Percentiles rank a stretch among this genome's conserved stretches.
phyloP scores from a whole-genome alignment of 192 early-diverging fungal species.

The Coemansia sp. region DNA sequence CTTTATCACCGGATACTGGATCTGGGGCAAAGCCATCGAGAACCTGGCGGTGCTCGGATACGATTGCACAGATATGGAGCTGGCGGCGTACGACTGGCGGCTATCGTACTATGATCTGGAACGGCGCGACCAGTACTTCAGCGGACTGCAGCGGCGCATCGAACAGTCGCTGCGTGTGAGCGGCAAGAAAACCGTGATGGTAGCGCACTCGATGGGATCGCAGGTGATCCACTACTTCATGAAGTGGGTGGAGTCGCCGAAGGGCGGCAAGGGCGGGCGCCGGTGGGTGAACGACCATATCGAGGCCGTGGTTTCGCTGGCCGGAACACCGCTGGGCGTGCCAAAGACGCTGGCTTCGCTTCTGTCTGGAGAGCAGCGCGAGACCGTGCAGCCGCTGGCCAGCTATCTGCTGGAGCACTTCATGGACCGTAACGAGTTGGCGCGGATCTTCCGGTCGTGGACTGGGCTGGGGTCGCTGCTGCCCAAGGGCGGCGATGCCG shows the following conservation, averaged over 20 bases:
- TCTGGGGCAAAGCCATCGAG: conserved; percentile 80
- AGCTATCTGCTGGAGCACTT: conserved; percentile 82
- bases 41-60: conserved; percentile 84
- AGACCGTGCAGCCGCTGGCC: conserved; percentile 78
- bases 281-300: conserved; percentile 80
- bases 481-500: conserved; percentile 76
- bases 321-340: conserved; percentile 81
- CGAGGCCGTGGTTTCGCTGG: conserved; percentile 80
- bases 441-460: conserved; percentile 80
- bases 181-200: conserved; percentile 60
- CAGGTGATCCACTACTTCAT: conserved; percentile 80
- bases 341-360: conserved; percentile 79
- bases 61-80: conserved; percentile 84
- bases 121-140: conserved; percentile 79
- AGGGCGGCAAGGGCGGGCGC: conserved; percentile 67
- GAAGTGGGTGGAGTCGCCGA: conserved; percentile 76
- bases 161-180: conserved; percentile 58
- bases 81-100: conserved; percentile 91
- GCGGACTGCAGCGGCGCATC: conserved; percentile 69
- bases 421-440: conserved; percentile 74
- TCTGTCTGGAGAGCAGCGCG: conserved; percentile 78
- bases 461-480: conserved; percentile 74
- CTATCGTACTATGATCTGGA: conserved; percentile 77
- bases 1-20: conserved; percentile 88
- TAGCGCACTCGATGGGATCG: conserved; percentile 61